A percentile compares a stretch with the other conserved stretches of the same genome.
These are phyloP conservation scores for Trichoderma hamatum DNA, from an alignment of 2,329 filamentous ascomycete genomes.

Conservation along the genomic window DNA sequence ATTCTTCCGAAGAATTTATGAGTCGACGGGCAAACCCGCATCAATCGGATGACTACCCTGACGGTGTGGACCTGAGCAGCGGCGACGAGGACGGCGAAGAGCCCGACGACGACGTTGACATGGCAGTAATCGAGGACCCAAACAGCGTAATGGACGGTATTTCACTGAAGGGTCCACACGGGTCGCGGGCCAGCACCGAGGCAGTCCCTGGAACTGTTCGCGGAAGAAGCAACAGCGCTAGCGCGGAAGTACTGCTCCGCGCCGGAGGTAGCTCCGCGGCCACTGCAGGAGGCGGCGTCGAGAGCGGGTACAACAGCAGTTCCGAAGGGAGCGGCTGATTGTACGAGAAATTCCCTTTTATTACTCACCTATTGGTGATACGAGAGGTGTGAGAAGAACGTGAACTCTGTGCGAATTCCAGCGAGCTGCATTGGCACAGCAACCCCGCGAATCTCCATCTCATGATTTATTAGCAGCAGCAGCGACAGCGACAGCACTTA, in stretches of 20 bases:
- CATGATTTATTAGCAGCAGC: neutral
- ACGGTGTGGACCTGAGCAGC: slow-evolving; percentile 46
- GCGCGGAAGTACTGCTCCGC: slow-evolving; percentile 34
- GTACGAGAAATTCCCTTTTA: neutral
- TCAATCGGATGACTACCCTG: slow-evolving; percentile 47
- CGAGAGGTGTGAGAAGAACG: neutral
- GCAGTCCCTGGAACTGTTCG: slow-evolving; percentile 39
- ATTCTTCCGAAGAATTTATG: slow-evolving; percentile 38
- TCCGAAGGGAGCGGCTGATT: slow-evolving; percentile 35
- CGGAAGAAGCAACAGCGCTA: slow-evolving; percentile 40
- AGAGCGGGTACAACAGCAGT: slow-evolving; percentile 45
- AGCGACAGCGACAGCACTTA: neutral
- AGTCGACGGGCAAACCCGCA: slow-evolving; percentile 43
- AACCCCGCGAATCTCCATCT: neutral
- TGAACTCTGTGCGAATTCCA: neutral
- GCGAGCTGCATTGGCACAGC: neutral
- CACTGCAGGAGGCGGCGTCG: slow-evolving; percentile 44
- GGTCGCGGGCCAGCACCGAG: slow-evolving; percentile 39
- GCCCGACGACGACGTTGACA: slow-evolving; percentile 42
- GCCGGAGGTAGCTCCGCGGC: slow-evolving; percentile 44
- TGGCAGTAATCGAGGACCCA: slow-evolving; percentile 35
- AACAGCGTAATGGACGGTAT: neutral
- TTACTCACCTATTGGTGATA: neutral
- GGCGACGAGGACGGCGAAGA: slow-evolving; percentile 48
- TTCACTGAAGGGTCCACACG: slow-evolving; percentile 24